Evolutionary conservation across 2,329 filamentous ascomycete species (phyloP), one percentile per base, ranked within the genome.

Genomic region (Fusarium odoratissimum): DNA sequence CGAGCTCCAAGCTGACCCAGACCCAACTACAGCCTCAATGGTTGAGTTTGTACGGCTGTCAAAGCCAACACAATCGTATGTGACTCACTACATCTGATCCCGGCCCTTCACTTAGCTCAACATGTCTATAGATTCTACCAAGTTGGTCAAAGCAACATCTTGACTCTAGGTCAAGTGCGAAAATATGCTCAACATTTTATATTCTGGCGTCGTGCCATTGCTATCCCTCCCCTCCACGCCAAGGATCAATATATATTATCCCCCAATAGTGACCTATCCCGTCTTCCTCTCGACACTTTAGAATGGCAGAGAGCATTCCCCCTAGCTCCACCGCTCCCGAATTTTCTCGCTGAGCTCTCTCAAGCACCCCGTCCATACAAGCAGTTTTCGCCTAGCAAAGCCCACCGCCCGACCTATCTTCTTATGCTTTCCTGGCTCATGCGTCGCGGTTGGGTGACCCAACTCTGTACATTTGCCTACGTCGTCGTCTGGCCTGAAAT

Each of bases 391-490:
- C 95, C 95, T 0, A 95, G 91, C 78, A 95, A 95, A 80, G 92
- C 94, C 77, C 95, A 98, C 79, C 93, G 95, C 46, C 91, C 92
- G 11, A 91, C 91, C 5, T 99, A 98, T 80, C 92, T 98, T 81
- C 90, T 93, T 38, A 97, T 98, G 81, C 86, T 99, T 31, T 95
- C 94, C 28, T 99, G 95, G 94, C 88, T 99, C 13, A 91, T 98
- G 84, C 91, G 95, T 44, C 93, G 94, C 51, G 95, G 94, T 19
- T 97, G 96, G 93, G 95, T 98, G 2, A 97, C 93, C 1, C 95
- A 98, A 80, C 87, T 99, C 10, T 93, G 95, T 71, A 96, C 94
- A 1, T 98, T 97, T 80, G 94, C 92, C 17, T 97, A 96, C 86
- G 90, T 98, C 46, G 90, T 95, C 55, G 93, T 96, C 45, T 92